Conservation (phyloP, 2,329 filamentous ascomycete species). For the Pseudogymnoascus sp. region DNA sequence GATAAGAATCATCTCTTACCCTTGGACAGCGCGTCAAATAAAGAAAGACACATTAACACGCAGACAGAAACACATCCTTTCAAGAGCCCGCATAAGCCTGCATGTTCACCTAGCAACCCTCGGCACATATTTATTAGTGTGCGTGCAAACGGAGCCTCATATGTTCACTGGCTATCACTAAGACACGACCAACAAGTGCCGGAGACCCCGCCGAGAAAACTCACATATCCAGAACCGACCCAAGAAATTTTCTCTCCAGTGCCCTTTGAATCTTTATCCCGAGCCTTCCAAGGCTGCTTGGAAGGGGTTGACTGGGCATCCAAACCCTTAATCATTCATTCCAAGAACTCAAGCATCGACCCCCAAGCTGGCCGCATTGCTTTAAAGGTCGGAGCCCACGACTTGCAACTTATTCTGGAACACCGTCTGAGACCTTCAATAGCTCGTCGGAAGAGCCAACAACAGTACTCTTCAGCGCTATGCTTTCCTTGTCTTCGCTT, state of each 20-base stretch:
- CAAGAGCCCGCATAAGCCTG: constrained; percentile 29
- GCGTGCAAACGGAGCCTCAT: constrained; percentile 37
- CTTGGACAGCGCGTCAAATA: constrained; percentile 19
- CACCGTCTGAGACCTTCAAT: constrained; percentile 5
- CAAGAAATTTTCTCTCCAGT: constrained; percentile 12
- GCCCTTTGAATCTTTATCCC: constrained; percentile 11
- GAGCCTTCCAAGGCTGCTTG: constrained; percentile 12
- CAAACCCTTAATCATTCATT: background rate
- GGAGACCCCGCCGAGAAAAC: constrained; percentile 37
- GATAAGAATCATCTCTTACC: constrained; percentile 27
- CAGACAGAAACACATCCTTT: constrained; percentile 38
- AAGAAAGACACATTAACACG: constrained; percentile 17
- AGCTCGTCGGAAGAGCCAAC: background rate
- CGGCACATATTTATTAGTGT: background rate
- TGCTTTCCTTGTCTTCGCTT: constrained; percentile 59
- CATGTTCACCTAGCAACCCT: constrained; percentile 9
- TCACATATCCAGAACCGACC: constrained; percentile 16
- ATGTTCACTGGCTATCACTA: constrained; percentile 32
- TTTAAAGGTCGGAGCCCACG: background rate
- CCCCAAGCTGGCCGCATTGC: background rate
- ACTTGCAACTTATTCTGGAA: constrained; percentile 3
- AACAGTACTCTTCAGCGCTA: constrained; percentile 30
- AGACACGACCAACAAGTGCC: constrained; percentile 41
- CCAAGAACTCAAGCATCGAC: background rate
- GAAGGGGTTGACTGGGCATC: background rate